Evolutionary conservation across 2,329 filamentous ascomycete species (phyloP), one percentile per base, ranked within the genome.

Genomic region (Zasmidium angulare): DNA sequence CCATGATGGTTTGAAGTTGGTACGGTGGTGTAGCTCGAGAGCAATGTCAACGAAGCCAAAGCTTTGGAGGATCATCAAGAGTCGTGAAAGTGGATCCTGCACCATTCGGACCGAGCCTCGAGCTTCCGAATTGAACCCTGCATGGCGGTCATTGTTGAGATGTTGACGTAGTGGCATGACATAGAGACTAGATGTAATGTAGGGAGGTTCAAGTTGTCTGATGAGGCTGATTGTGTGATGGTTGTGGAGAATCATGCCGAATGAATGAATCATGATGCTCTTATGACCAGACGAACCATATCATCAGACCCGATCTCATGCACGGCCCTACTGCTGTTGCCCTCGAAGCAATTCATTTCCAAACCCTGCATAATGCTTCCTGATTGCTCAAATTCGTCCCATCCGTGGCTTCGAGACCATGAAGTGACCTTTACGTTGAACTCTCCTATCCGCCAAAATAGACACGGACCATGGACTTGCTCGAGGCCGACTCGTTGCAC

Each of bases 401-500:
- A 20, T 49, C 54, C 14, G 26, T 52, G 12, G 17, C 21, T 36
- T 36, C 23, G 20, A 52, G 21, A 17, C 12, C 11, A 17, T 19
- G 36, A 17, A 19, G 48, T 22, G 21, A 23, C 29, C 46, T 22
- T 20, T 31, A 2, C 10, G 23, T 17, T 36, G 29, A n/a, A 12
- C 21, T 20, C 3, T 14, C 50, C 51, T 61, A 71, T 40, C 66
- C 69, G 53, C 69, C 68, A 53, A 73, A 58, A 54, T 63, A 73
- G 53, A 73, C 65, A 20, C 67, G 69, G 17, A 66, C 31, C 62
- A 66, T 64, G 17, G 59, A 58, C 29, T 58, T 64, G 3, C 46
- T 50, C 19, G 53, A 50, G 22, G 60, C 59, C 29, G 54, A 26
- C 40, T 60, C 57, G 19, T 57, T 53, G 47, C 80, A 82, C 17